Evolutionary conservation across 352 stramenopile genomes (phyloP), one percentile per base, ranked within the genome.

Genomic region (Pythium aristosporum): DNA sequence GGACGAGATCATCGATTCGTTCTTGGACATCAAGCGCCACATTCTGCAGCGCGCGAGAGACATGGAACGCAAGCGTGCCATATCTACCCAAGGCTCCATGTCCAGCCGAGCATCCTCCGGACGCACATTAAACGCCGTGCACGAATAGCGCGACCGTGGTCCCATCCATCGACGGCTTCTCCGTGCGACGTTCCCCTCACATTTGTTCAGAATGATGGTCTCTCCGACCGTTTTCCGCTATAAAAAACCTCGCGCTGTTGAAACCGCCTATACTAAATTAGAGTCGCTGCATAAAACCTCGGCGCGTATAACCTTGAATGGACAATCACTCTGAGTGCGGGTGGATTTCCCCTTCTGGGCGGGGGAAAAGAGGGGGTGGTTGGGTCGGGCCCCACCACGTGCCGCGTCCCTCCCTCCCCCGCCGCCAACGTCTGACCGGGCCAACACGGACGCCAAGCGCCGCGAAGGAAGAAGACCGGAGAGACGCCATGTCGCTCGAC

Each of bases 1-100:
- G 57, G 86, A 95, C 68, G 86, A 95, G 67, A 93, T 93, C 66
- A 79, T 95, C 49, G 87, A 95, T 66, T 88, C 86, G 39, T 95
- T 95, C 67, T 59, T 95, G n/a, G 87, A 95, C 57, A 88, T 95
- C 65, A 92, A 90, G 71, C 82, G 87, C 30, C 84, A 95, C 61
- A 89, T 93, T 61, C 68, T 91, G 32, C 77, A 91, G 64, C 73
- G 82, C 36, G 79, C 76, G 30, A 56, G 85, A 5, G 80, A 91
- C 32, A 68, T 88, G 54, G 60, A 76, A 54, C 73, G 71, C 36
- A 74, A 74, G 46, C 74, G 69, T 30, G 16, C 39, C 65, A 48
- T 25, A 15, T 57, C 57, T 4, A 16, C 34, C 7, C 47, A 50
- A 11, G 25, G 48, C 18, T 61, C 56, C 21, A 25, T 60, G 18